Evolutionary conservation across 495 filamentous ascomycete species (phyloP).

Genomic region (Tuber calosporum): DNA sequence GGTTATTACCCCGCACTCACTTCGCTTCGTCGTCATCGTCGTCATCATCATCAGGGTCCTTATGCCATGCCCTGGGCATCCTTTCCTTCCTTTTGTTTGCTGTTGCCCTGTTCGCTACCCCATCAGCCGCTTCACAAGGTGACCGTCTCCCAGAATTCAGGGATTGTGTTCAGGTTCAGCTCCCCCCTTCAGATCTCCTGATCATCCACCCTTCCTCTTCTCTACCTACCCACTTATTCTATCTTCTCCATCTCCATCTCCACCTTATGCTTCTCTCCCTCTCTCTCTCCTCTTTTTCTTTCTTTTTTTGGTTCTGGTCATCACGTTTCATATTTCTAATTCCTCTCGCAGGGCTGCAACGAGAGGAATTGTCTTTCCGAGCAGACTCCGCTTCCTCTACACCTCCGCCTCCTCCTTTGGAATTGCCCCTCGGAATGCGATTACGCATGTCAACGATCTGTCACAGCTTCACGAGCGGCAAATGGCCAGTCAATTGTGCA

Average conservation of each 20-base stretch:
- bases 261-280: neutral
- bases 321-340: neutral
- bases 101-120: constrained; percentile 47
- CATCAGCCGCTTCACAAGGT: constrained; percentile 64
- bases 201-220: neutral
- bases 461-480: constrained; percentile 65
- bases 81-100: constrained; percentile 42
- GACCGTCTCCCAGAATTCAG: constrained; percentile 84
- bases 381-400: constrained; percentile 49
- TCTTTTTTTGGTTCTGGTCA: constrained; percentile 22
- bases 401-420: constrained; percentile 67
- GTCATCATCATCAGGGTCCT: constrained; percentile 21
- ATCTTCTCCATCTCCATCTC: neutral
- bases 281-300: constrained; percentile 10
- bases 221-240: constrained; percentile 6
- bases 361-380: constrained; percentile 64
- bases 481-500: constrained; percentile 66
- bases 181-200: neutral
- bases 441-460: constrained; percentile 94
- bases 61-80: constrained; percentile 15
- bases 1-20: constrained; percentile 9
- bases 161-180: constrained; percentile 71
- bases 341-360: constrained; percentile 60
- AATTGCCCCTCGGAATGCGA: constrained; percentile 88
- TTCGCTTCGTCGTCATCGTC: constrained; percentile 10